Base-by-base conservation (phyloP, 1,284 basidiomycete species). In the Tranzscheliella williamsii region DNA sequence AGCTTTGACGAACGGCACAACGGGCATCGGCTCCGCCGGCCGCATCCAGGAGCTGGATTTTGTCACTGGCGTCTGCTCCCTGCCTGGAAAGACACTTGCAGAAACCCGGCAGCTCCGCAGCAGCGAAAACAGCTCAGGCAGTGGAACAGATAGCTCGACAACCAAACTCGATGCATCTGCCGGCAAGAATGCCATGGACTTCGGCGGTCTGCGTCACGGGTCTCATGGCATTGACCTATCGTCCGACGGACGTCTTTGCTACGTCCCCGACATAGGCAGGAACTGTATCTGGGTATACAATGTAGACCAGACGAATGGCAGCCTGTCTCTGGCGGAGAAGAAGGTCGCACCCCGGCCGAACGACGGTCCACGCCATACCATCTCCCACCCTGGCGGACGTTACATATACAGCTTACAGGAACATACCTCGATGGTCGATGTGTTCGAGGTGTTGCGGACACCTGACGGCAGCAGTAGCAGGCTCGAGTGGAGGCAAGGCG, bases 281-380 rank as follows among this genome's bases (percentile, higher is more conserved):
- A 80, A 80, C 61, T 78, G 75, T 33, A 56, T 80, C 36, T 80
- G 79, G 71, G 66, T 77, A 5, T 79, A 79, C 63, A 54, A 70
- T 24, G 74, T 79, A 17, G 67, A 72, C 44, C 48, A 46, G 0
- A 29, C 27, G 24, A 51, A 72, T 42, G 46, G 76, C 13, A 44
- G 54, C 1, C 64, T 79, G 7, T 65, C 53, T 13, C 56, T 74
- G 22, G 73, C 70, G 8, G 70, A 73, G 20, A 79, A 79, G 64
- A 74, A 68, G 45, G 48, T 76, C 32, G 76, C 78, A 5, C 75
- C 72, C 8, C 72, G 79, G 17, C 44, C 66, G 8, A 70, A 77
- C 54, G 79, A 79, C 44, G 79, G 78, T 0, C 79, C 79, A 8
- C 66, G 79, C 5, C 79, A 79, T 49, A 78, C 72, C n/a, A 75